phyloP scores from a whole-genome alignment of 108 stramenopile species.

The Nannochloropsis granulata region DNA sequence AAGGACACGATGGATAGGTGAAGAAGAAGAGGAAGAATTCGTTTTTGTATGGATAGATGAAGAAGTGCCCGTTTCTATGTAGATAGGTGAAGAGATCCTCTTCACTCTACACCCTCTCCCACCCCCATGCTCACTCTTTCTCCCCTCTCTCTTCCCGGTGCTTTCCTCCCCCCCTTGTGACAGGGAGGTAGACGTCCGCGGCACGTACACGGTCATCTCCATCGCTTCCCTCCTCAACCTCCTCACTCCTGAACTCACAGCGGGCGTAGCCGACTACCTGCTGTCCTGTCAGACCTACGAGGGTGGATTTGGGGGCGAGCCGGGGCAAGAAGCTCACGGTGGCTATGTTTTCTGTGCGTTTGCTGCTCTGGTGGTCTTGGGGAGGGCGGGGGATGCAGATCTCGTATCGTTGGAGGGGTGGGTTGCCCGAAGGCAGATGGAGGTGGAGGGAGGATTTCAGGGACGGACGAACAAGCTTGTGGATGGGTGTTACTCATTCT shows the following conservation, averaged over 20 bases:
- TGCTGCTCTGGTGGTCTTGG: slow-evolving; percentile 54
- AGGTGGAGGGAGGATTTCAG: slow-evolving; percentile 53
- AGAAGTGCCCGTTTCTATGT: too few relatives aligned
- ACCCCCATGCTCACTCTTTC: too few relatives aligned
- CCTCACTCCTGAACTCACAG: slow-evolving; percentile 37
- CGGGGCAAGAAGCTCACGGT: slow-evolving; percentile 86
- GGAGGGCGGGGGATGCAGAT: slow-evolving; percentile 42
- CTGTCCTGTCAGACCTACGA: slow-evolving; percentile 82
- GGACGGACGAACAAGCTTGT: slow-evolving; percentile 95
- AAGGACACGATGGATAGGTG: too few relatives aligned
- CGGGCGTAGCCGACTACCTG: slow-evolving; percentile 42
- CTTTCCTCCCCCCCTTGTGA: background rate
- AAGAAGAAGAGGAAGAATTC: too few relatives aligned
- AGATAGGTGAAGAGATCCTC: too few relatives aligned
- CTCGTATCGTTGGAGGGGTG: background rate
- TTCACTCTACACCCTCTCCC: too few relatives aligned
- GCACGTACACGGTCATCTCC: slow-evolving; percentile 69
- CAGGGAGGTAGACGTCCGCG: slow-evolving; percentile 87
- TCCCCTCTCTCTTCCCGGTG: background rate
- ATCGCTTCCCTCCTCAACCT: slow-evolving; percentile 55
- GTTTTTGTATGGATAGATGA: too few relatives aligned
- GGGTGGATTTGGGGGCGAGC: slow-evolving; percentile 91
- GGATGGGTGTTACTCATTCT: slow-evolving; percentile 97
- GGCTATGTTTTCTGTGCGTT: slow-evolving; percentile 94
- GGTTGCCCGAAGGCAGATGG: background rate